These are phyloP conservation scores for Blastobotrys attinorum DNA, from an alignment of 805 yeast species.

Conservation along the genomic window DNA sequence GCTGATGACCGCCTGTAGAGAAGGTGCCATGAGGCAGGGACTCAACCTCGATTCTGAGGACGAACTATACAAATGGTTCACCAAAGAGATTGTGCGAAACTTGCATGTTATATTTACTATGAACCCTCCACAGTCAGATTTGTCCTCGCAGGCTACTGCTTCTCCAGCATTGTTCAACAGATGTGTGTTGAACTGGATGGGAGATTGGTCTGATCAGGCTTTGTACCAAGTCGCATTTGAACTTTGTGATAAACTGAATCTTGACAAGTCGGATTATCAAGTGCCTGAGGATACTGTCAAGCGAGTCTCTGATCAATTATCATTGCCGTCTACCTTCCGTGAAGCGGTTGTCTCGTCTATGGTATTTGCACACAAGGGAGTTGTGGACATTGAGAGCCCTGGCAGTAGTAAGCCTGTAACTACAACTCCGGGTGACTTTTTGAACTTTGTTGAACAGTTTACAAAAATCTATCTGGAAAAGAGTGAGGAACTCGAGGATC, in stretches of 20 bases:
- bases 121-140: conserved; percentile 40
- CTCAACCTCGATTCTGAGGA: conserved; percentile 55
- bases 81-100: conserved; percentile 54
- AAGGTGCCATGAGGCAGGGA: conserved; percentile 53
- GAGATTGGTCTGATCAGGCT: conserved; percentile 59
- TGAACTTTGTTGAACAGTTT: conserved; percentile 44
- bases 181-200: conserved; percentile 86
- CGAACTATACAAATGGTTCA: conserved; percentile 72
- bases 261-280: conserved; percentile 40
- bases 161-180: conserved; percentile 89
- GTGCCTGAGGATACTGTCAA: conserved; percentile 27
- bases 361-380: conserved; percentile 38
- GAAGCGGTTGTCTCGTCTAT: conserved; percentile 42
- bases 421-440: conserved; percentile 45
- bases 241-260: conserved; percentile 40
- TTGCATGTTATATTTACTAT: conserved; percentile 80
- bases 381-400: conserved; percentile 12
- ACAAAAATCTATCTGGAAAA: conserved; percentile 34
- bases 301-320: conserved; percentile 14
- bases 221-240: conserved; percentile 42
- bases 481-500: conserved; percentile 46
- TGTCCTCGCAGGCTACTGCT: conserved; percentile 42
- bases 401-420: not conserved
- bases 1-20: conserved; percentile 48
- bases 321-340: conserved; percentile 26